phyloP scores from a whole-genome alignment of 139 green algal species.

The Chlorella vulgaris region DNA sequence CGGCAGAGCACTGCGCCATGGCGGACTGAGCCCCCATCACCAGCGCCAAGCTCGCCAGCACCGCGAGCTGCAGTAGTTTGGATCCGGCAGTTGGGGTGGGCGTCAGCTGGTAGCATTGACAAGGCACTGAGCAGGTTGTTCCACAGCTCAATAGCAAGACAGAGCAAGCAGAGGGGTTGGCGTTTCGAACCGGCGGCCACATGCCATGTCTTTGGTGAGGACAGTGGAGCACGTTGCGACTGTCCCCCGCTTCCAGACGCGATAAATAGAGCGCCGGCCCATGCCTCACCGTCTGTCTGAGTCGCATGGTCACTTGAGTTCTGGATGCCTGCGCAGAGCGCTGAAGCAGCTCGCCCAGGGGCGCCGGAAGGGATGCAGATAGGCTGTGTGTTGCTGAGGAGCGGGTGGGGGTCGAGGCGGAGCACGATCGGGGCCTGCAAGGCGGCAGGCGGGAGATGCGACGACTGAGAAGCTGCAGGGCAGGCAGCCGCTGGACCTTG shows the following conservation, averaged over 20 bases:
- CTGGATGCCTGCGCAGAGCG: no score
- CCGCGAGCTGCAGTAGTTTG: background rate
- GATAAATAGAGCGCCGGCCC: no score
- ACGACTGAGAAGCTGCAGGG: background rate
- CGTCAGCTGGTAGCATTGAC: background rate
- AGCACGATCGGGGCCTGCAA: background rate
- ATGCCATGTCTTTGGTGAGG: no score
- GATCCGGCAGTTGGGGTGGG: background rate
- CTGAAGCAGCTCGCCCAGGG: background rate
- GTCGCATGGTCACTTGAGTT: no score
- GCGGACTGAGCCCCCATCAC: background rate
- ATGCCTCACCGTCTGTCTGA: background rate
- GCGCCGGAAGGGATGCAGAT: background rate
- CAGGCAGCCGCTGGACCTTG: background rate
- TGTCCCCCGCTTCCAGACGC: no score
- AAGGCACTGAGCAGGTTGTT: no score
- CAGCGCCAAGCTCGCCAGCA: slow-evolving; percentile 16
- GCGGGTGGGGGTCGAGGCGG: background rate
- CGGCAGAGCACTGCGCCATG: background rate
- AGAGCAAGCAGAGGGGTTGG: no score
- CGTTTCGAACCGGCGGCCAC: no score
- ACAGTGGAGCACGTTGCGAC: no score
- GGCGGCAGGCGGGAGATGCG: background rate
- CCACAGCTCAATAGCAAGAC: no score
- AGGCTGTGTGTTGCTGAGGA: background rate